Conservation (phyloP, 306 rosid species). For the Corylus americana region DNA sequence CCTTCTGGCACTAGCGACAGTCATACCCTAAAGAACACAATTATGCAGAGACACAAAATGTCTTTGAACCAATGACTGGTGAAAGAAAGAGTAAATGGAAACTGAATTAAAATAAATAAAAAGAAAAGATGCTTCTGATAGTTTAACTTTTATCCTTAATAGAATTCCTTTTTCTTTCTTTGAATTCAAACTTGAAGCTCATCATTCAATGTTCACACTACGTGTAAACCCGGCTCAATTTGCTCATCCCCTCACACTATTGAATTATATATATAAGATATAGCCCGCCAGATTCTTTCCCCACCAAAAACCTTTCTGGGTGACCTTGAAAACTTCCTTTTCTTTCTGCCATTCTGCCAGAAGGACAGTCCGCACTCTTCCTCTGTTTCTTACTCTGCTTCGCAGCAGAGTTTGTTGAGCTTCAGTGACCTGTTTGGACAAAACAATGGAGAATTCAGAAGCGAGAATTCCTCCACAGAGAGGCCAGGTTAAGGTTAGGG, state of each 20-base stretch:
- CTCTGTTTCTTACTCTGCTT: neutral
- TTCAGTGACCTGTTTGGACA: neutral
- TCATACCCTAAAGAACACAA: too few relatives aligned
- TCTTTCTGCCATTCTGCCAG: neutral
- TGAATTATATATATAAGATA: neutral
- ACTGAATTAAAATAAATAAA: too few relatives aligned
- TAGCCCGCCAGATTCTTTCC: neutral
- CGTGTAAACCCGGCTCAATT: neutral
- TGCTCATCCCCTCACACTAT: neutral
- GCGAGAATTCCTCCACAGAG: constrained; percentile 30
- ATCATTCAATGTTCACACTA: neutral
- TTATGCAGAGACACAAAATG: too few relatives aligned
- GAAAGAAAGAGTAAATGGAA: too few relatives aligned
- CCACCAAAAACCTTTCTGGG: too few relatives aligned
- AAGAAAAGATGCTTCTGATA: too few relatives aligned
- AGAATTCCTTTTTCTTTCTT: too few relatives aligned
- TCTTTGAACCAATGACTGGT: too few relatives aligned
- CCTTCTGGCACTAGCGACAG: too few relatives aligned
- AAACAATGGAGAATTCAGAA: constrained; percentile 1
- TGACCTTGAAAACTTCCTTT: neutral
- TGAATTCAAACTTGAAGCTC: too few relatives aligned
- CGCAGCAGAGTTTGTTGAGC: neutral
- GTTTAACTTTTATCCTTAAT: too few relatives aligned
- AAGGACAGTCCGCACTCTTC: neutral
- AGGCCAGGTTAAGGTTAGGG: constrained; percentile 26